These are phyloP conservation scores for Boletus insuetus DNA, from an alignment of 768 basidiomycete species.

Conservation along the genomic window DNA sequence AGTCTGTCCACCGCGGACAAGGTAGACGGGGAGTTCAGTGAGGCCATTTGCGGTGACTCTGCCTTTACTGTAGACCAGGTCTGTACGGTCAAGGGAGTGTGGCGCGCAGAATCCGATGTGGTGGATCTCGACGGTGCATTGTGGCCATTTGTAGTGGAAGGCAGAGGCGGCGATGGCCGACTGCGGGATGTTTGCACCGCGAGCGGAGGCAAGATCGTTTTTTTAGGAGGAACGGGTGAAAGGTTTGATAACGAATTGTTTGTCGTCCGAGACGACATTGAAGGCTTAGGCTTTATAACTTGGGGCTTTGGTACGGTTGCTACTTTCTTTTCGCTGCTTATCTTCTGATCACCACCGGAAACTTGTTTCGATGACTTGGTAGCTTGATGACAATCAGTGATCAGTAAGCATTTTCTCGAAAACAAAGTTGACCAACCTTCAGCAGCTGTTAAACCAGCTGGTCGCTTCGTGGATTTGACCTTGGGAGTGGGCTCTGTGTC, in stretches of 20 bases:
- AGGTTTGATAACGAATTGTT: constrained; percentile 21
- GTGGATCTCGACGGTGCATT: background rate
- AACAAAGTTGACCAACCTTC: constrained; percentile 15
- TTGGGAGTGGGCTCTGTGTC: constrained; percentile 19
- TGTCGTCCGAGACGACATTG: constrained; percentile 12
- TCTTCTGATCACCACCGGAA: constrained; percentile 1
- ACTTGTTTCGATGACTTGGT: constrained; percentile 9
- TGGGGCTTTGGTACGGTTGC: background rate
- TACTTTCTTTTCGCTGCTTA: constrained; percentile 4
- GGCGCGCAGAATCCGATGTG: background rate
- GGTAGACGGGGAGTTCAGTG: constrained; percentile 7
- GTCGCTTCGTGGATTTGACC: constrained; percentile 9
- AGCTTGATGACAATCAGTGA: constrained; percentile 12
- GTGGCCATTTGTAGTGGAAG: background rate
- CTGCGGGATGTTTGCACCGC: background rate
- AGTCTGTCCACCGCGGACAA: constrained; percentile 23
- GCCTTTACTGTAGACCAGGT: constrained; percentile 11
- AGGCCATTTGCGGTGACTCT: constrained; percentile 16
- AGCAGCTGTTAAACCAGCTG: background rate
- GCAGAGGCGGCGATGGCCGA: background rate
- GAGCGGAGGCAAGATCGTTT: background rate
- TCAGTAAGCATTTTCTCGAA: background rate
- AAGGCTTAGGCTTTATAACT: background rate
- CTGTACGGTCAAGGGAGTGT: constrained; percentile 8
- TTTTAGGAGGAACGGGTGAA: background rate